These are phyloP conservation scores for Microbotryomycetes sp. DNA, from an alignment of 1,284 basidiomycete genomes.

Conservation along the genomic window DNA sequence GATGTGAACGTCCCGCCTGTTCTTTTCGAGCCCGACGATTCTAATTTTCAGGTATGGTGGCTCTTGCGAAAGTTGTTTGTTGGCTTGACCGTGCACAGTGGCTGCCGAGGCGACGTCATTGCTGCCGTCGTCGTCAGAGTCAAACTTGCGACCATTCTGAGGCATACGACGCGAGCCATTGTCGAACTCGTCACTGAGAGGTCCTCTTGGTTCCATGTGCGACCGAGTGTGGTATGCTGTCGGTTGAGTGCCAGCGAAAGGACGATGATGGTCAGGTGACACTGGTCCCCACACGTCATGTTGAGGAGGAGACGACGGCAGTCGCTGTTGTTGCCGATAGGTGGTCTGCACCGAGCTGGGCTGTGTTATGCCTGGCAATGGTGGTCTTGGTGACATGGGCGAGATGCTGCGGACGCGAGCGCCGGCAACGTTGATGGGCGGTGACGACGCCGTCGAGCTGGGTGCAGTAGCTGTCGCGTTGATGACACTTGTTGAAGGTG, in stretches of 20 bases:
- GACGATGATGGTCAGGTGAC: not conserved
- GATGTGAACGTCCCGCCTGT: slow-evolving; percentile 82
- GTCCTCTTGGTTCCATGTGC: not conserved
- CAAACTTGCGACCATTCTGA: not conserved
- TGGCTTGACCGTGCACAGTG: not conserved
- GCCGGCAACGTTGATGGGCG: no score
- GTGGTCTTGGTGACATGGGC: not conserved
- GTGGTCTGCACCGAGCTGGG: no score
- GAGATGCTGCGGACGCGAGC: not conserved
- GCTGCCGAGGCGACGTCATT: not conserved
- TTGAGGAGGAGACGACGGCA: not conserved
- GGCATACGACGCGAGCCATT: not conserved
- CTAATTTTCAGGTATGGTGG: slow-evolving; percentile 68
- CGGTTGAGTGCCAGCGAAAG: no score
- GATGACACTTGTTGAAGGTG: not conserved
- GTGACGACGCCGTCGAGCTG: no score
- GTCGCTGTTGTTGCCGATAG: not conserved
- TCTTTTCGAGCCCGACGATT: slow-evolving; percentile 82
- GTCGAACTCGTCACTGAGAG: not conserved
- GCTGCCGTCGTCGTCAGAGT: not conserved
- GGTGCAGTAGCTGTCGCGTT: not conserved
- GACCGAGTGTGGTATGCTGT: no score
- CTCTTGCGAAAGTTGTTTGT: no score
- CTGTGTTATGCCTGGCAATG: not conserved
- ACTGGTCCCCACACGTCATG: not conserved